Evolutionary conservation across 306 rosid species (phyloP).

Genomic region (Inga oerstediana): DNA sequence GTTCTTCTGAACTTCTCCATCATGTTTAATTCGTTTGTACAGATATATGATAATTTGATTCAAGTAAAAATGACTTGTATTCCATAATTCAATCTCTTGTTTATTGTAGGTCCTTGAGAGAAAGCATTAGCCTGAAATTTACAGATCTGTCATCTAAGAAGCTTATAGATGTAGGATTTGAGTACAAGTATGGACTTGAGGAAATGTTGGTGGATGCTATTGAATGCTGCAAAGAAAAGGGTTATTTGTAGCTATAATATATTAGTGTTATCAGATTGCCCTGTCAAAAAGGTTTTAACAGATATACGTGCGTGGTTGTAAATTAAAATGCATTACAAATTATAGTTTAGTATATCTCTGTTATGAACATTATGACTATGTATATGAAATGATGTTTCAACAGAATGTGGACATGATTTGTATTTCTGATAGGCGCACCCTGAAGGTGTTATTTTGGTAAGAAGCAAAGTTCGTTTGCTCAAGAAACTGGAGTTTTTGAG

Average conservation of each 20-base stretch:
- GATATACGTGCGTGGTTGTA: not conserved
- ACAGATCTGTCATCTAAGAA: slow-evolving; percentile 47
- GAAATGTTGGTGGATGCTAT: slow-evolving; percentile 47
- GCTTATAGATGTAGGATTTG: slow-evolving; percentile 46
- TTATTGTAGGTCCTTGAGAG: slow-evolving; percentile 36
- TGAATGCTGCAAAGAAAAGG: slow-evolving; percentile 15
- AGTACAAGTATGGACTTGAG: slow-evolving; percentile 41
- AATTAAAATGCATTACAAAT: not conserved
- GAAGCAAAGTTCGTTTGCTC: not conserved
- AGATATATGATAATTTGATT: not conserved
- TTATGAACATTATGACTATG: not conserved
- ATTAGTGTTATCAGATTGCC: not conserved
- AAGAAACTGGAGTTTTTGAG: not conserved
- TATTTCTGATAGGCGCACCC: not conserved
- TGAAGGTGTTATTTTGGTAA: not conserved
- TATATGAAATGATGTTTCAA: not conserved
- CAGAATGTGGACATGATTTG: not conserved
- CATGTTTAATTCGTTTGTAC: not conserved
- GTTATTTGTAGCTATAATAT: not conserved
- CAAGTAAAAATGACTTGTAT: not conserved
- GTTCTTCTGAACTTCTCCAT: not conserved
- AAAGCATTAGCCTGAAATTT: not conserved
- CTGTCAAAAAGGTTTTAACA: not conserved
- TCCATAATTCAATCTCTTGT: not conserved
- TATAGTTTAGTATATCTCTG: not conserved